phyloP scores from a whole-genome alignment of 495 filamentous ascomycete genomes.

The Friedmanniomyces simplex region DNA sequence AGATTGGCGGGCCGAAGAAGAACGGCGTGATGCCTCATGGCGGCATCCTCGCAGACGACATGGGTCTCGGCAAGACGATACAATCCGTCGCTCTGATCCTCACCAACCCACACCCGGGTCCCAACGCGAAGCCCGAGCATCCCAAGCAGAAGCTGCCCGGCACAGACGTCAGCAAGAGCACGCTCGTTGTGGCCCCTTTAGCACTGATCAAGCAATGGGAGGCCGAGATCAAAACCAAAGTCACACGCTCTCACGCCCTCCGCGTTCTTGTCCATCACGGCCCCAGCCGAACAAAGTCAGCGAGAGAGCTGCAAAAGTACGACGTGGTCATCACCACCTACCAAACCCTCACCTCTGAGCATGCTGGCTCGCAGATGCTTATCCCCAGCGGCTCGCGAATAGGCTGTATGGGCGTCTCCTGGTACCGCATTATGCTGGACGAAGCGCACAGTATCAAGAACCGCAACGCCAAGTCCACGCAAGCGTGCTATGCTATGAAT shows the following conservation, averaged over 20 bases:
- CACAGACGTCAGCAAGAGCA: constrained; percentile 54
- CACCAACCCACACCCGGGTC: constrained; percentile 62
- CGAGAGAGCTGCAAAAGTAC: constrained; percentile 63
- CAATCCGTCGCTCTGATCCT: constrained; percentile 77
- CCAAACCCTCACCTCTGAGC: constrained; percentile 84
- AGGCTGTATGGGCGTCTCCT: constrained; percentile 82
- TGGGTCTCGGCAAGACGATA: constrained; percentile 78
- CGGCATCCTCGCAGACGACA: constrained; percentile 80
- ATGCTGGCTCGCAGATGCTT: constrained; percentile 50
- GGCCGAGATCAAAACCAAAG: constrained; percentile 71
- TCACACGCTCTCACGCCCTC: constrained; percentile 54
- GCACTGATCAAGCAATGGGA: constrained; percentile 98
- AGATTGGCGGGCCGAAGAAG: constrained; percentile 65
- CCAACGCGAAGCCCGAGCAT: constrained; percentile 45
- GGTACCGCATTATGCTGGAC: constrained; percentile 92
- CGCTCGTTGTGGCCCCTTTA: constrained; percentile 86
- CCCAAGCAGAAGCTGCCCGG: constrained; percentile 17
- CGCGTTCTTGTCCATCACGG: constrained; percentile 87
- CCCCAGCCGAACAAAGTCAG: constrained; percentile 66
- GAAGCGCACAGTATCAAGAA: constrained; percentile 99
- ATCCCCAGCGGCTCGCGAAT: constrained; percentile 46
- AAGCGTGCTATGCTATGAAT: constrained; percentile 70
- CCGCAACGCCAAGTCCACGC: constrained; percentile 84
- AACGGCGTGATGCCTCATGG: constrained; percentile 71
- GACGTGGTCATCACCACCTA: constrained; percentile 98